Evolutionary conservation across 2,329 filamentous ascomycete species (phyloP), one percentile per base, ranked within the genome.

Genomic region (Pyrenochaeta sp.): DNA sequence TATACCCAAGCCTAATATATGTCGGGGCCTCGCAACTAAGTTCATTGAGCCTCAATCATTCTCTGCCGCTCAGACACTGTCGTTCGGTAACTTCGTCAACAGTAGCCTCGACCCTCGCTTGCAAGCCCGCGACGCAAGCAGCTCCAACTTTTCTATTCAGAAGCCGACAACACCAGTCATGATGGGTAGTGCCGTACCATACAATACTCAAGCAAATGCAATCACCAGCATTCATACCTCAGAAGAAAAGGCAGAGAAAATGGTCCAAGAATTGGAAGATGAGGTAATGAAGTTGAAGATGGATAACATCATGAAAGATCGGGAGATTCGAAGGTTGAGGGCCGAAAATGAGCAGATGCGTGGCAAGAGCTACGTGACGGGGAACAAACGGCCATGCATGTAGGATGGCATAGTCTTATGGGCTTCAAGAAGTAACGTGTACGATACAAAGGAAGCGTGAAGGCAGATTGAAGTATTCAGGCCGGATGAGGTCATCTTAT

Each of bases 261-360:
- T n/a, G 15, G 27, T 52, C 19, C 49, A 52, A 34, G 25, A 52
- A 32, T 22, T 52, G 10, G 49, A 52, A 25, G 37, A 52, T n/a
- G 39, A 52, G 39, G 39, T 52, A 9, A 19, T 52, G 39, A 44
- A 44, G 28, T 36, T 52, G n/a, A 44, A 36, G 19, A 44, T 34
- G 49, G 39, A 44, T 5, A 52, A 44, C 25, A 32, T 43, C 3
- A 6, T 22, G 15, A 52, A 52, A 44, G 49, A 52, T 37, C 27
- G 39, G 9, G 49, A 52, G 39, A 52, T 52, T n/a, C 27, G 49
- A 5, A 22, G 32, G 22, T 27, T 52, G 27, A 44, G 27, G n/a
- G 34, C n/a, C 13, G 49, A 52, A 9, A 44, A 44, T 39, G 27
- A 24, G 39, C 27, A 25, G 27, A 8, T 52, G 39, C 13, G 49